These are phyloP conservation scores for Camelina neglecta DNA, from an alignment of 345 rosid species.

Conservation along the genomic window DNA sequence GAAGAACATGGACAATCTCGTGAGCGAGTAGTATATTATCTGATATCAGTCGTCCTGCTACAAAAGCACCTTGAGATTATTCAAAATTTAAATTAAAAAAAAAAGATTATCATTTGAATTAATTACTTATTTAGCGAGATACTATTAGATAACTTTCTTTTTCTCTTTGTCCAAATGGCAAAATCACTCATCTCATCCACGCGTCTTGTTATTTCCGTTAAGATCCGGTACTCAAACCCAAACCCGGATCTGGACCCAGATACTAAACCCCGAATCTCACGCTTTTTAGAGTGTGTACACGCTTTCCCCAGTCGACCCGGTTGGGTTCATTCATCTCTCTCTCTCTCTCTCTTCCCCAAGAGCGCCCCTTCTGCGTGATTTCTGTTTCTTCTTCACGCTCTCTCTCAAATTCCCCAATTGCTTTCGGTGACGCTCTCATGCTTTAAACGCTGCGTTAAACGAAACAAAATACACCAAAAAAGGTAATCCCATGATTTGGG, in stretches of 20 bases:
- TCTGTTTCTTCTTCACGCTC: conserved; percentile 12
- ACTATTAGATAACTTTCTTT: not conserved
- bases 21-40: too few relatives aligned
- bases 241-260: not conserved
- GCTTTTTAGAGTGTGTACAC: not conserved
- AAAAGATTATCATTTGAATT: not conserved
- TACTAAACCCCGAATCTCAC: conserved; percentile 8
- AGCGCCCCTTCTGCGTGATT: conserved; percentile 33
- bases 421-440: conserved; percentile 25
- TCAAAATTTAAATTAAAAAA: not conserved
- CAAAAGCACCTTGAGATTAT: too few relatives aligned
- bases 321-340: not conserved
- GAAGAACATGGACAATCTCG: too few relatives aligned
- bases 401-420: not conserved
- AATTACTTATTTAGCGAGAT: not conserved
- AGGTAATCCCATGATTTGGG: conserved; percentile 26
- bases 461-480: not conserved
- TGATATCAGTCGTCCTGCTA: too few relatives aligned
- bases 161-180: not conserved
- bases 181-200: not conserved
- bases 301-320: not conserved
- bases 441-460: conserved; percentile 3
- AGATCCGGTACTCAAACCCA: not conserved
- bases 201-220: conserved; percentile 7
- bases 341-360: not conserved